Percentiles rank a stretch among this genome's conserved stretches.
Conservation (phyloP, 2,329 filamentous ascomycete genomes). For the Nigrograna mackinnonii region DNA sequence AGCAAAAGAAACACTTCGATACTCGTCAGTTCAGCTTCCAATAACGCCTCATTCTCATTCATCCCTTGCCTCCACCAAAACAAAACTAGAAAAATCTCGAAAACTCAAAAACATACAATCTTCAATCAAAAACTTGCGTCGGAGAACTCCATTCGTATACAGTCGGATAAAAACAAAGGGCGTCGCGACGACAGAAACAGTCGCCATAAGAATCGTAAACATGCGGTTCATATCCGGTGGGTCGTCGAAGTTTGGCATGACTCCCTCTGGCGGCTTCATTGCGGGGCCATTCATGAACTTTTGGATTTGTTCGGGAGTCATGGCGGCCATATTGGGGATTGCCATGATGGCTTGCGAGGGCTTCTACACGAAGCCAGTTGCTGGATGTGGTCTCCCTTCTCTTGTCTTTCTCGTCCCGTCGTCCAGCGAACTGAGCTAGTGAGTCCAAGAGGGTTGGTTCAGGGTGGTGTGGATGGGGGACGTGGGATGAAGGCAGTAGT, state of each 20-base stretch:
- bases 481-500: neutral
- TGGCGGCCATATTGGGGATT: neutral
- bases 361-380: too few species aligned
- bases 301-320: neutral
- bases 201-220: conserved; percentile 1
- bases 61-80: neutral
- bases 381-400: too few species aligned
- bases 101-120: neutral
- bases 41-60: neutral
- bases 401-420: too few species aligned
- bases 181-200: neutral
- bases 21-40: neutral
- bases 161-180: conserved; percentile 1
- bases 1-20: neutral
- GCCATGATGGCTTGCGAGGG: neutral
- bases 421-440: too few species aligned
- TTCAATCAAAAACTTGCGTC: conserved; percentile 1
- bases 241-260: neutral
- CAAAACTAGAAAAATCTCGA: neutral
- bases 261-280: neutral
- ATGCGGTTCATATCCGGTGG: neutral
- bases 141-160: conserved; percentile 1
- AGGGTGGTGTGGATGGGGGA: neutral
- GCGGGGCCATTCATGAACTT: conserved; percentile 1
- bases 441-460: neutral